These are phyloP conservation scores for Ilyonectria destructans DNA, from an alignment of 2,329 filamentous ascomycete genomes.

Conservation along the genomic window DNA sequence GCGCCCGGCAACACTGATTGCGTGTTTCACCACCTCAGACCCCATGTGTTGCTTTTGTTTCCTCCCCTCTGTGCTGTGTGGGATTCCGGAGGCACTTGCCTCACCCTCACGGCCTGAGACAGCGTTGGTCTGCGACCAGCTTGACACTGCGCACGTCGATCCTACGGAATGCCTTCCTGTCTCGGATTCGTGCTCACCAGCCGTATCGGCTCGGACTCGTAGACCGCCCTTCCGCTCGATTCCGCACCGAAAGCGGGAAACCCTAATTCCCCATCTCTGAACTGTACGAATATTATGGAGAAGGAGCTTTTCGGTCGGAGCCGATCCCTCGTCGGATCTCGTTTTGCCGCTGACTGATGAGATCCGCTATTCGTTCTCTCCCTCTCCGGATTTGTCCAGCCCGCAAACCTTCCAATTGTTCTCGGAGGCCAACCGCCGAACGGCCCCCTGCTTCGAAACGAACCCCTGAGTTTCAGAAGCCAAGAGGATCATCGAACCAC, in stretches of 20 bases:
- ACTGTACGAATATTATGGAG: neutral
- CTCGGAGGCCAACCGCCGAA: neutral
- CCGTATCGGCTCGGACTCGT: neutral
- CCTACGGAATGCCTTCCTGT: constrained; percentile 12
- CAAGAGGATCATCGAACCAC: constrained; percentile 37
- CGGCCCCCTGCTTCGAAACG: constrained; percentile 38
- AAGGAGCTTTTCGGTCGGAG: constrained; percentile 10
- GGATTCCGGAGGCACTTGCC: constrained; percentile 10
- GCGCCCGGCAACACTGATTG: neutral
- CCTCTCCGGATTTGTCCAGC: constrained; percentile 6
- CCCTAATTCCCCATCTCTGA: constrained; percentile 9
- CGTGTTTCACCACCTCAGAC: constrained; percentile 19
- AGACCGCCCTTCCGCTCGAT: constrained; percentile 8
- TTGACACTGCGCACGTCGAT: constrained; percentile 5
- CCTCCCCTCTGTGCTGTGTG: neutral
- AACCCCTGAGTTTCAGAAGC: constrained; percentile 45
- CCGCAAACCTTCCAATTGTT: constrained; percentile 28
- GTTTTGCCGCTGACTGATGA: constrained; percentile 4
- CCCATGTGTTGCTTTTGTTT: constrained; percentile 14
- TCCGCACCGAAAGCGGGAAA: constrained; percentile 11
- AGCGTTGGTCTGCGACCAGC: constrained; percentile 3
- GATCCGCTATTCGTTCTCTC: constrained; percentile 22
- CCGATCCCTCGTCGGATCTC: constrained; percentile 15
- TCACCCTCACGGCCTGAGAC: constrained; percentile 17
- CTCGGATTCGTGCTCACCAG: constrained; percentile 6